phyloP scores from a whole-genome alignment of 345 rosid species.

The Hypericum androsaemum region DNA sequence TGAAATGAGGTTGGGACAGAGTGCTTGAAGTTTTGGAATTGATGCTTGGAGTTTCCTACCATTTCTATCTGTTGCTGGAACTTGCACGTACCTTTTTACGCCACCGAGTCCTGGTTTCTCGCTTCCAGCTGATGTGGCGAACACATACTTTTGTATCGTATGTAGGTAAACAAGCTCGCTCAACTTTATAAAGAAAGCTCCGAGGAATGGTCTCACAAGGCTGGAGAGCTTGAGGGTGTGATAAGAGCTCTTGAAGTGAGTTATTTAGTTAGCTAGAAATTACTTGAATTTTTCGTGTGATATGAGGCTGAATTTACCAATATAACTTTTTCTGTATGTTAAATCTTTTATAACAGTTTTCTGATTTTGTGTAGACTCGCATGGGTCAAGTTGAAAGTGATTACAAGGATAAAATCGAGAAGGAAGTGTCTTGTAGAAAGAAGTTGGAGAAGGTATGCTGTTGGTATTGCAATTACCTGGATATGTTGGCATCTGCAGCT shows the following conservation, averaged over 20 bases:
- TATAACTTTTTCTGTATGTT: slow-evolving; percentile 1
- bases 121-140: too few relatives aligned
- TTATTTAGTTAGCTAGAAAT: neutral
- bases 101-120: too few relatives aligned
- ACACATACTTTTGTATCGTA: neutral
- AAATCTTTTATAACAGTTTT: slow-evolving; percentile 13
- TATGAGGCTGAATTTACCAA: neutral
- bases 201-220: slow-evolving; percentile 90
- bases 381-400: slow-evolving; percentile 60
- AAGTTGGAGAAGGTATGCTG: slow-evolving; percentile 59
- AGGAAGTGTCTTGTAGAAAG: slow-evolving; percentile 54
- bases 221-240: slow-evolving; percentile 95
- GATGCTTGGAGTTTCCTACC: too few relatives aligned
- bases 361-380: slow-evolving; percentile 39
- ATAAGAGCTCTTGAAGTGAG: slow-evolving; percentile 85
- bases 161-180: slow-evolving; percentile 76
- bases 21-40: too few relatives aligned
- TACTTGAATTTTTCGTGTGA: neutral
- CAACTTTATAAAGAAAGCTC: slow-evolving; percentile 86
- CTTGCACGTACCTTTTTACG: too few relatives aligned
- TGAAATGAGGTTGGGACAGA: too few relatives aligned
- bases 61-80: too few relatives aligned
- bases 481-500: neutral
- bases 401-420: slow-evolving; percentile 66
- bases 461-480: slow-evolving; percentile 1